Base-by-base conservation (phyloP, 139 green algal genomes). In the Edaphochlamys debaryana region DNA sequence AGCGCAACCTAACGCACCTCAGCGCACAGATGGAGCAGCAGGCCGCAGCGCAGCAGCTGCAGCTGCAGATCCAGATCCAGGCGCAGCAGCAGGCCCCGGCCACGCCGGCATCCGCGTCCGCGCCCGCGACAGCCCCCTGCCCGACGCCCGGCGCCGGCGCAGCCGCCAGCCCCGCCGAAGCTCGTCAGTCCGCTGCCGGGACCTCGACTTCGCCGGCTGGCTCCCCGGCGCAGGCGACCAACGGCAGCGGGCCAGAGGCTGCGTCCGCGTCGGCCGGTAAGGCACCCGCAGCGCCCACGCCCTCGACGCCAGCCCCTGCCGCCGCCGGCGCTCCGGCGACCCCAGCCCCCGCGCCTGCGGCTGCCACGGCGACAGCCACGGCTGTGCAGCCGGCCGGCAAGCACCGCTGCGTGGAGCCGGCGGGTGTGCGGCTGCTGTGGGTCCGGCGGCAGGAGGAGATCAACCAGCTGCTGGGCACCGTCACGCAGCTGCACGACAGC, bases 401-500 rank as follows among this genome's bases (percentile, higher is more conserved):
- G 34, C 71, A 67, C 52, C 52, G 71, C 20, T 30, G 40, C 9
- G 5, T 71, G 60, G 75, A 81, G 60, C 75, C 75, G 30, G 75
- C 40, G 0, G 63, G 40, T 6, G 62, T 71, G 17, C 58, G 52
- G 72, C 5, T 66, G 66, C 60, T 64, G 50, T 88, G 84, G 84
- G 15, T 40, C 6, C 60, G 67, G 36, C 69, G 78, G n/a, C 60
- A 83, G 63, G 54, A 79, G 2, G 84, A 88, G 56, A 77, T 88
- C 11, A 71, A 77, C 32, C 48, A 64, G 79, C 81, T 88, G 86
- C 82, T 90, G 70, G 27, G 34, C 54, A 80, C 77, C 0, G 78
- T 86, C 32, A 82, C 77, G 29, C 34, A 52, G 42, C 71, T 90
- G 77, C 75, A 84, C 37, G 69, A 67, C 27, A 36, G 41, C 27